Percentiles rank a stretch among this genome's conserved stretches.
Conservation (phyloP, 352 stramenopile species). For the Blastocystis sp. region DNA sequence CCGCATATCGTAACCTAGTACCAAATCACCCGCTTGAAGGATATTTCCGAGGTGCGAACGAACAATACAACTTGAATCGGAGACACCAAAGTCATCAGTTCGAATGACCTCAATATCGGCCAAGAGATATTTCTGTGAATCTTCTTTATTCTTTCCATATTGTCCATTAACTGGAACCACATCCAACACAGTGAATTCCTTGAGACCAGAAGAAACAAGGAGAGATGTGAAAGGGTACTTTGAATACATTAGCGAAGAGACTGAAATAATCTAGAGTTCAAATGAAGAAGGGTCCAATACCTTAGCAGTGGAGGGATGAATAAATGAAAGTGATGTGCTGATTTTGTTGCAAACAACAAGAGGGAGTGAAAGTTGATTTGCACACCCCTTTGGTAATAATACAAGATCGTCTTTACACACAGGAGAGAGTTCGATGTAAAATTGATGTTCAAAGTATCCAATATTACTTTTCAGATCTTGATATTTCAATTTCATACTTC, state of each 20-base stretch:
- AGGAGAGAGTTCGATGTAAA: conserved; percentile 90
- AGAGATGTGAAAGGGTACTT: conserved; percentile 86
- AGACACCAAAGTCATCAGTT: conserved; percentile 83
- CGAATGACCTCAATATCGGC: conserved; percentile 78
- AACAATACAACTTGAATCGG: conserved; percentile 89
- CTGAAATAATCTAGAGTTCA: neutral
- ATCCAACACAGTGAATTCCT: conserved; percentile 79
- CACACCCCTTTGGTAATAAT: conserved; percentile 79
- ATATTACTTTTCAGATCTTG: conserved; percentile 97
- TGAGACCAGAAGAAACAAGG: conserved; percentile 83
- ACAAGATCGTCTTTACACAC: conserved; percentile 94
- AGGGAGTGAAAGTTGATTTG: conserved; percentile 85
- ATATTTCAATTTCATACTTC: conserved; percentile 84
- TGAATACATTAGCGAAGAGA: conserved; percentile 82
- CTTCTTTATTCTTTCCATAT: neutral
- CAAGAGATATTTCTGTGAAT: conserved; percentile 69
- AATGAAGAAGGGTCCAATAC: conserved; percentile 81
- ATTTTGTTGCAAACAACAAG: conserved; percentile 87
- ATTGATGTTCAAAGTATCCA: conserved; percentile 99
- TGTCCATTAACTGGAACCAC: conserved; percentile 72
- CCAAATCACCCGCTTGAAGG: conserved; percentile 91
- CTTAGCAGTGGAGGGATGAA: conserved; percentile 94
- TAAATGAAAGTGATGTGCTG: conserved; percentile 89
- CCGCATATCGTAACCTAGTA: conserved; percentile 93
- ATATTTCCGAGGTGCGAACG: conserved; percentile 91